Percentiles rank a stretch among this genome's conserved stretches.
Evolutionary conservation across 2,329 filamentous ascomycete genomes (phyloP).

Genomic region (Cryphonectria radicalis): DNA sequence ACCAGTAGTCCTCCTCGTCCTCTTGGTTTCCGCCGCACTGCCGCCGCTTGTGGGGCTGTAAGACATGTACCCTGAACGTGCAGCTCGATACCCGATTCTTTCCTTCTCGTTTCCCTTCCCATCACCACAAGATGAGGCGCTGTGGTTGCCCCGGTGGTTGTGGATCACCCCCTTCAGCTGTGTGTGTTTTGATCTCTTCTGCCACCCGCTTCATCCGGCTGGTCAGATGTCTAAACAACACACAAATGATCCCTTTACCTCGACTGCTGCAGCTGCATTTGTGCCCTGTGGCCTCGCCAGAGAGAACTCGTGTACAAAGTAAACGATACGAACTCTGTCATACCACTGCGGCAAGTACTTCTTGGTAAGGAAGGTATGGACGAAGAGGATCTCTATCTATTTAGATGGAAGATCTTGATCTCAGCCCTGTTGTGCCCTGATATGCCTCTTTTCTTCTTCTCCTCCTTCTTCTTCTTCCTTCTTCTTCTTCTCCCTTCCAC

Average conservation of each 20-base stretch:
- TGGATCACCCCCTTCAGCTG: background rate
- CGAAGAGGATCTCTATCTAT: no score
- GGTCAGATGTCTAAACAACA: constrained; percentile 2
- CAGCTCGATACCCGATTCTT: background rate
- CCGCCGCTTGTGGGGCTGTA: constrained; percentile 1
- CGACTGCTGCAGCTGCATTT: no score
- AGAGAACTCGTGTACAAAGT: background rate
- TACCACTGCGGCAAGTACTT: no score
- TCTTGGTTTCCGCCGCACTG: background rate
- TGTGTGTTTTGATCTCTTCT: no score
- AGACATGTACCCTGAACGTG: background rate
- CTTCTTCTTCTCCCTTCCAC: background rate
- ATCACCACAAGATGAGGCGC: background rate
- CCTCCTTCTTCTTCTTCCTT: background rate
- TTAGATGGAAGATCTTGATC: no score
- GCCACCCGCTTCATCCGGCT: background rate
- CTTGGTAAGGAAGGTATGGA: no score
- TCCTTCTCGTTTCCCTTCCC: background rate
- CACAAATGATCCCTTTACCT: background rate
- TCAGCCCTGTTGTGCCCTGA: background rate
- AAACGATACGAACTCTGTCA: no score
- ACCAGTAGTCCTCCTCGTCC: background rate
- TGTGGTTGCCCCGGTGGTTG: background rate
- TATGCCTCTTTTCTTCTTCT: background rate
- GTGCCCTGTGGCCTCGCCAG: background rate